Conservation (phyloP, 2,329 filamentous ascomycete genomes). For the Xylariaceae sp. region DNA sequence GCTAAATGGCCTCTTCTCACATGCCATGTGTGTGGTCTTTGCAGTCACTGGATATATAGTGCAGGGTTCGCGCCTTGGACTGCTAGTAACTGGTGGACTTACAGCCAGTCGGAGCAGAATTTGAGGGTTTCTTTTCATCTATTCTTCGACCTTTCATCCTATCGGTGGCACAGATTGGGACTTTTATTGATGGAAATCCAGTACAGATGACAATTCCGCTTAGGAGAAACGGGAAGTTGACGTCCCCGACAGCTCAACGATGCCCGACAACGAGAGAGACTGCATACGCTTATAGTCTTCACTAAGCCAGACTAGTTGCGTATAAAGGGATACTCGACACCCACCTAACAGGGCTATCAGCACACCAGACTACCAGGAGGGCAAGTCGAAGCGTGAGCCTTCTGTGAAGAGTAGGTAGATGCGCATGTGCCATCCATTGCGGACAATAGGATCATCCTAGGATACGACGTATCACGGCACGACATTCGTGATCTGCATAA, state of each 20-base stretch:
- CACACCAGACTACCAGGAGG: neutral
- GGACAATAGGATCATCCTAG: conserved; percentile 11
- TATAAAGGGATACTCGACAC: neutral
- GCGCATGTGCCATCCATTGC: neutral
- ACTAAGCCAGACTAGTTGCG: neutral
- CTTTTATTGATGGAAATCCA: neutral
- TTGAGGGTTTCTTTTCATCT: neutral
- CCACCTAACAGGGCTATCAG: neutral
- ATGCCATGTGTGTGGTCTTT: neutral
- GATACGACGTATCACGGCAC: conserved; percentile 21
- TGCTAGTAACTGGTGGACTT: neutral
- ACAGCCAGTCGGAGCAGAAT: neutral
- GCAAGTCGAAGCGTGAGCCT: neutral
- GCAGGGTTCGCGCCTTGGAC: neutral
- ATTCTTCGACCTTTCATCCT: conserved; percentile 1
- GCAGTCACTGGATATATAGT: neutral
- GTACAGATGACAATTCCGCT: neutral
- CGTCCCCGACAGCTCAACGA: neutral
- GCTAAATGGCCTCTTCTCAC: neutral
- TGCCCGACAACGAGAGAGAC: neutral
- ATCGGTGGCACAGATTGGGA: neutral
- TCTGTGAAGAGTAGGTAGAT: neutral
- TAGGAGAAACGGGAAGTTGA: conserved; percentile 13
- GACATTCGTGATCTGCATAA: conserved; percentile 15
- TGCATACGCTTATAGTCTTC: neutral